phyloP scores from a whole-genome alignment of 2,329 filamentous ascomycete genomes.

The Exophiala sp. region DNA sequence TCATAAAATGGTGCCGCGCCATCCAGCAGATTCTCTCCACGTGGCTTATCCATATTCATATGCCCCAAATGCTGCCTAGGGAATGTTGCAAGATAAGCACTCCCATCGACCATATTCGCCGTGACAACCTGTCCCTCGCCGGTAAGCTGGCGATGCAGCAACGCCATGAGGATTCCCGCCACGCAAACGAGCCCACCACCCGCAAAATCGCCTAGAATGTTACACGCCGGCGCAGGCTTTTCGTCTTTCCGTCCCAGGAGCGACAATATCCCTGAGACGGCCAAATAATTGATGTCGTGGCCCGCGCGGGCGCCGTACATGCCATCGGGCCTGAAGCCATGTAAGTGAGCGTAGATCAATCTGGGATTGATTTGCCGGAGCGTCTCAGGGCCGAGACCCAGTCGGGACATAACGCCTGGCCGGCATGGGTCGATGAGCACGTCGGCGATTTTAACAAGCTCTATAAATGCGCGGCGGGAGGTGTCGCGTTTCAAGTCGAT shows the following conservation, averaged over 20 bases:
- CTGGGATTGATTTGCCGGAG: conserved; percentile 64
- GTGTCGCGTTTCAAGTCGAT: conserved; percentile 57
- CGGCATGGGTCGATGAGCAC: conserved; percentile 68
- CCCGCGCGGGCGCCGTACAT: conserved; percentile 82
- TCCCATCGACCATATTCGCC: conserved; percentile 93
- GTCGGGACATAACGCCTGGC: conserved; percentile 59
- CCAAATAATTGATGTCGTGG: conserved; percentile 94
- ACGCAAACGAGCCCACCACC: conserved; percentile 81
- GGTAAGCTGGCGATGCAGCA: conserved; percentile 53
- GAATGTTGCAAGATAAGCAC: conserved; percentile 72
- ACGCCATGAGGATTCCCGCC: conserved; percentile 73
- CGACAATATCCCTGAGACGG: conserved; percentile 73
- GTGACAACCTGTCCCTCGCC: conserved; percentile 84
- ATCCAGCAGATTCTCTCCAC: conserved; percentile 77
- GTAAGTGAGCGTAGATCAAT: conserved; percentile 78
- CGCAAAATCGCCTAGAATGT: conserved; percentile 85
- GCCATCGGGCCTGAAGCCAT: conserved; percentile 82
- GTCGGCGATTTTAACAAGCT: conserved; percentile 60
- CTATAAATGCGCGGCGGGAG: conserved; percentile 57
- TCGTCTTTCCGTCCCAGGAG: conserved; percentile 62
- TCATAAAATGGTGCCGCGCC: conserved; percentile 84
- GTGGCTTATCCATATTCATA: conserved; percentile 58
- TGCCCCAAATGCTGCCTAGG: conserved; percentile 65
- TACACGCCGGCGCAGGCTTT: conserved; percentile 75
- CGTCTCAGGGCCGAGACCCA: conserved; percentile 60